These are phyloP conservation scores for Hyaloscypha bicolor DNA, from an alignment of 495 filamentous ascomycete species.

Conservation along the genomic window DNA sequence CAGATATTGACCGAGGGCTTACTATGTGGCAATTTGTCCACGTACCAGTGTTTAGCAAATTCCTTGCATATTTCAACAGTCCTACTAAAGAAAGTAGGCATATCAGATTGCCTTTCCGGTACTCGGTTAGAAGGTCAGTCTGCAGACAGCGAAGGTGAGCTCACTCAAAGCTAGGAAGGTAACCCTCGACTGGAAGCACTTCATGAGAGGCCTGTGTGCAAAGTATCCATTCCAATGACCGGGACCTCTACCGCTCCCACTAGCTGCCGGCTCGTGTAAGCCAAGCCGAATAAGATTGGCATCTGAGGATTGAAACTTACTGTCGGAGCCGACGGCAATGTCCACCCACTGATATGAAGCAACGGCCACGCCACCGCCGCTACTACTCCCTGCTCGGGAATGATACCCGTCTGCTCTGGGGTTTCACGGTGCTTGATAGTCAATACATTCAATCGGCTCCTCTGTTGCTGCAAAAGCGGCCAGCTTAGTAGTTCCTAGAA, in stretches of 20 bases:
- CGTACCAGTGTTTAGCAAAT: slow-evolving; percentile 5
- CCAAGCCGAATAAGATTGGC: too few relatives aligned
- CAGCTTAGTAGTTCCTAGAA: slow-evolving; percentile 51
- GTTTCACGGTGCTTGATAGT: slow-evolving; percentile 41
- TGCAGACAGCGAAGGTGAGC: too few relatives aligned
- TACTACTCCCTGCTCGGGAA: slow-evolving; percentile 41
- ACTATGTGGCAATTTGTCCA: not conserved
- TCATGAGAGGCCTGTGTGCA: slow-evolving; percentile 25
- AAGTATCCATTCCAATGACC: slow-evolving; percentile 33
- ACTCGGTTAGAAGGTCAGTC: too few relatives aligned
- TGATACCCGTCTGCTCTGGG: slow-evolving; percentile 49
- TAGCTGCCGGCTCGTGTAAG: slow-evolving; percentile 5
- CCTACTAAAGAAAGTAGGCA: slow-evolving; percentile 6
- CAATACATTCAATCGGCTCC: slow-evolving; percentile 25
- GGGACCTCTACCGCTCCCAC: slow-evolving; percentile 25
- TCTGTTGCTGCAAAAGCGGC: slow-evolving; percentile 23
- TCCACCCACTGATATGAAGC: slow-evolving; percentile 51
- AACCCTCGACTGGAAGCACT: not conserved
- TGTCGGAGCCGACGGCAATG: slow-evolving; percentile 34
- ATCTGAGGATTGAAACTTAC: slow-evolving; percentile 16
- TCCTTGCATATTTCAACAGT: not conserved
- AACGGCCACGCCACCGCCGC: slow-evolving; percentile 40
- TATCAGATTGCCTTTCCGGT: not conserved
- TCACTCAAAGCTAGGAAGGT: too few relatives aligned
- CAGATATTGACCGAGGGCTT: not conserved